Base-by-base conservation (phyloP, 352 stramenopile genomes). In the Phytopythium oedochilum region DNA sequence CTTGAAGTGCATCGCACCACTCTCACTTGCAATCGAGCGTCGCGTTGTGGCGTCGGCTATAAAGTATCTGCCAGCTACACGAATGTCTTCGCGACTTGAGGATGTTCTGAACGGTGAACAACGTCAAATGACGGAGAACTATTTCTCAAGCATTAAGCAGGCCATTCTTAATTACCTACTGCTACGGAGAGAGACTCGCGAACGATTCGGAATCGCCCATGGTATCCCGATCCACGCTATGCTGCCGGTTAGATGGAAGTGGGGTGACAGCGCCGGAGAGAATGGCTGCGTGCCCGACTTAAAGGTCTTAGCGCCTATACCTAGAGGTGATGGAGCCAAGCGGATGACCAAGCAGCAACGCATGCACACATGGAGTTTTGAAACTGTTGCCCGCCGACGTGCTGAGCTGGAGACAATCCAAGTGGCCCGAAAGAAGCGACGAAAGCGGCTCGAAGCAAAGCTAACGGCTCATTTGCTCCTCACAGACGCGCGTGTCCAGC, bases 161-260 rank as follows among this genome's bases (percentile, higher is more conserved):
- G 71, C 81, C 5, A 81, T 91, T 45, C 29, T 93, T 6, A 82
- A 93, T 45, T 93, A 91, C 54, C 25, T 91, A 6, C 53, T 93
- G 3, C 53, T 89, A 17, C 74, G 81, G 0, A 39, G 26, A 8
- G 47, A 53, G 10, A 74, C 80, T 7, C 60, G 77, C 5, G n/a
- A 63, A 1, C 78, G 81, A 10, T 57, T 93, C 2, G 59, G 63
- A 11, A 88, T 93, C 42, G 31, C 53, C 0, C 53, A 67, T 6
- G 83, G 83, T 14, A 74, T 79, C 0, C 78, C 83, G 2, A 17
- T 22, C 1, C 66, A 86, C 29, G 75, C 66, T 2, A 47, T 44
- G 28, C 61, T 89, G 4, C 83, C 83, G 1, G 15, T 40, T 3
- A 68, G 83, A 23, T 93, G 81, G 81, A 78, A 78, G 50, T 93